These are phyloP conservation scores for Sphaerulina populicola DNA, from an alignment of 2,329 filamentous ascomycete species.

Conservation along the genomic window DNA sequence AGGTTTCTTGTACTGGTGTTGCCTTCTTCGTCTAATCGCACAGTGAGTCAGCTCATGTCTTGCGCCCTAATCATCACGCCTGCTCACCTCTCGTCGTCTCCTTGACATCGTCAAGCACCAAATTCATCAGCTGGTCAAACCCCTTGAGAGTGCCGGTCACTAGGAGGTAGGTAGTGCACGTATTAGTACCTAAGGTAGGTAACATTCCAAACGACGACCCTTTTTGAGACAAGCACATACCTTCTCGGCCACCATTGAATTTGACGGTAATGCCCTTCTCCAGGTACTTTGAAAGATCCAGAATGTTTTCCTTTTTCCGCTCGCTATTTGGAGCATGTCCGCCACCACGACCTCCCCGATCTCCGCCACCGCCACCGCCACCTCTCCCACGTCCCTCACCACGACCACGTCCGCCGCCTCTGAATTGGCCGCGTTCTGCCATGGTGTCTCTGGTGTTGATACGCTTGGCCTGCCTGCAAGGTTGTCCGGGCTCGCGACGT, in stretches of 20 bases:
- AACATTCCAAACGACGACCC: neutral
- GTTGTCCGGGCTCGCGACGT: neutral
- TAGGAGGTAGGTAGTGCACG: conserved; percentile 33
- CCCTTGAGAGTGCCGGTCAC: conserved; percentile 86
- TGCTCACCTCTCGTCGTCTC: conserved; percentile 74
- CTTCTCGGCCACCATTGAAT: conserved; percentile 89
- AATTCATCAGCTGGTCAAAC: conserved; percentile 95
- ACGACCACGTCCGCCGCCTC: conserved; percentile 36
- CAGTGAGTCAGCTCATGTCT: neutral
- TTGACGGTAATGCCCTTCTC: conserved; percentile 93
- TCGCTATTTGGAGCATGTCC: conserved; percentile 32
- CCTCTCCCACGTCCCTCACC: conserved; percentile 34
- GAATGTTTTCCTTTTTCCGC: conserved; percentile 97
- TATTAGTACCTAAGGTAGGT: conserved; percentile 5
- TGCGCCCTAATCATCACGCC: neutral
- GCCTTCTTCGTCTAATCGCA: conserved; percentile 70
- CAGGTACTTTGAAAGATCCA: conserved; percentile 92
- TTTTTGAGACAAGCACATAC: conserved; percentile 38
- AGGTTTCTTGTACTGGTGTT: conserved; percentile 74
- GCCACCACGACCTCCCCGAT: conserved; percentile 30
- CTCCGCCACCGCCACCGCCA: conserved; percentile 28
- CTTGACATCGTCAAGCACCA: conserved; percentile 89
- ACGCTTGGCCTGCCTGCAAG: conserved; percentile 3
- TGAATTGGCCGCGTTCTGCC: conserved; percentile 50
- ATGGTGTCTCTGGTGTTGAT: conserved; percentile 29